Percentiles rank a stretch among this genome's conserved stretches.
Conservation (phyloP, 2,329 filamentous ascomycete genomes). For the Pseudocercospora fuligena region DNA sequence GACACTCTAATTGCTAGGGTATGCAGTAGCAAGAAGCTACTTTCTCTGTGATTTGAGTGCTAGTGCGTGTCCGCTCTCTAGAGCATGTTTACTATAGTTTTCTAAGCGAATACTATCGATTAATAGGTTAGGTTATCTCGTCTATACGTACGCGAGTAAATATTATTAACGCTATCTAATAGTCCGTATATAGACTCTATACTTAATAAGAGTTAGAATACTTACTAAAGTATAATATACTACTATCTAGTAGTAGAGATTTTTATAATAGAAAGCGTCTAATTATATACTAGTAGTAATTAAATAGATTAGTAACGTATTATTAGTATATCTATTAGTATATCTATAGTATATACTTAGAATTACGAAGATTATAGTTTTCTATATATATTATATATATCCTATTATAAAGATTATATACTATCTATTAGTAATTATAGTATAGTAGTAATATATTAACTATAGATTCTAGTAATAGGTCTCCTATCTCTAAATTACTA, state of each 20-base stretch:
- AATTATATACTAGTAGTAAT: not conserved
- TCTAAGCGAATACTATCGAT: not conserved
- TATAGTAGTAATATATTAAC: slow-evolving; percentile 2
- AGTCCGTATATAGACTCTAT: not conserved
- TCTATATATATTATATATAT: not conserved
- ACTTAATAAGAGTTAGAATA: not conserved
- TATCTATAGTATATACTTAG: not conserved
- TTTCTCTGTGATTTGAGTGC: not conserved
- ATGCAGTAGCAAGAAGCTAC: not conserved
- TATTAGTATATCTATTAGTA: not conserved
- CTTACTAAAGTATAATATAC: not conserved
- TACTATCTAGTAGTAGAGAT: not conserved
- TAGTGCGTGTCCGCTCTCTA: not conserved
- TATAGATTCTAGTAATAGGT: not conserved
- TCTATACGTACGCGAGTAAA: not conserved
- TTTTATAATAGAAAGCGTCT: not conserved
- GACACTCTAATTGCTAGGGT: not conserved
- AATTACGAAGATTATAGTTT: not conserved
- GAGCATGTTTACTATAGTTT: not conserved
- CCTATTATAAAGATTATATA: not conserved
- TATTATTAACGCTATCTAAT: not conserved
- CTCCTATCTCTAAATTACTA: not conserved
- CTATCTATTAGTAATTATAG: not conserved
- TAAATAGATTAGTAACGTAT: not conserved
- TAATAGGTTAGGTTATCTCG: not conserved